Percentiles rank a stretch among this genome's conserved stretches.
Conservation (phyloP, 768 basidiomycete species). For the Naematelia aurantialba region DNA sequence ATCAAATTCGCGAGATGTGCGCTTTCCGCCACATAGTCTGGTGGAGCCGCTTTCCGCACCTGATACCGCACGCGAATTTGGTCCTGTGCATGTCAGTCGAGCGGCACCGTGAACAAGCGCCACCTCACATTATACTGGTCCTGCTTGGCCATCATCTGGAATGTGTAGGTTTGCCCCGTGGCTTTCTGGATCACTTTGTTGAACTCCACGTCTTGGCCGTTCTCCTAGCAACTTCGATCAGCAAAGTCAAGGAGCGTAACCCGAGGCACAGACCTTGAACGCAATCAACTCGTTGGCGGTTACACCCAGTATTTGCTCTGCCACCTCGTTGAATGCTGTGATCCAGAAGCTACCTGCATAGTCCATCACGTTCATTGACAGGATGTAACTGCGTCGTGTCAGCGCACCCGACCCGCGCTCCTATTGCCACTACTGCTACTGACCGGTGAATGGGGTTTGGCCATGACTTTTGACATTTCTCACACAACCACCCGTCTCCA, state of each 20-base stretch:
- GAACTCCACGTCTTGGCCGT: conserved; percentile 61
- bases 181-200: conserved; percentile 62
- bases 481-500: conserved; percentile 76
- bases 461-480: conserved; percentile 77
- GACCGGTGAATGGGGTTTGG: conserved; percentile 75
- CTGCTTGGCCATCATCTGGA: conserved; percentile 78
- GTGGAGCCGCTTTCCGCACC: conserved; percentile 62
- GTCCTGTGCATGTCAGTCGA: conserved; percentile 58
- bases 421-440: conserved; percentile 46
- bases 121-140: conserved; percentile 65
- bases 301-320: conserved; percentile 68
- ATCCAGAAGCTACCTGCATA: conserved; percentile 86
- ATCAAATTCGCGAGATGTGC: conserved; percentile 61
- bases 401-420: conserved; percentile 41
- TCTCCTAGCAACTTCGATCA: conserved; percentile 51
- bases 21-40: conserved; percentile 69
- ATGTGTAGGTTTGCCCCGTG: conserved; percentile 69
- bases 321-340: conserved; percentile 92
- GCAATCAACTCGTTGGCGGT: conserved; percentile 71
- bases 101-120: conserved; percentile 6
- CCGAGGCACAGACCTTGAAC: conserved; percentile 58
- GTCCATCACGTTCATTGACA: conserved; percentile 84
- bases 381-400: conserved; percentile 55
- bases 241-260: not conserved
- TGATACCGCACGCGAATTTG: conserved; percentile 75